Evolutionary conservation across 2,329 filamentous ascomycete species (phyloP), one percentile per base, ranked within the genome.

Genomic region (Colletotrichum limetticola): DNA sequence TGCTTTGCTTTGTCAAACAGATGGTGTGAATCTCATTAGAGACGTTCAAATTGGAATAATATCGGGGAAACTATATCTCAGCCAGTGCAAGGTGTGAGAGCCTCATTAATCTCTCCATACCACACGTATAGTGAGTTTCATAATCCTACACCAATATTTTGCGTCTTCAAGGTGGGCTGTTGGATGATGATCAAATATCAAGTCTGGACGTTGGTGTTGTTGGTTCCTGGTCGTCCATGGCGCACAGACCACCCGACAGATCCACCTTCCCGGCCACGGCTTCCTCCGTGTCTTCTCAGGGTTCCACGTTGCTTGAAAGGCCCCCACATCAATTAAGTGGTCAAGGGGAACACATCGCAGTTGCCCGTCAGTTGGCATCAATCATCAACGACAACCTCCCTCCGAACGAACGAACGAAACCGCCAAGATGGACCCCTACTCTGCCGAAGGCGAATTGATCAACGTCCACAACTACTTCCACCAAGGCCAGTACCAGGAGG

Each of bases 401-500:
- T 24, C 32, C 8, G 37, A 42, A 26, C 53, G 53, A 42, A 26
- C 53, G 24, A 22, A 58, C 70, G 46, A 53, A 74, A 77, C 74
- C 76, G 75, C 78, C 81, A 83, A 76, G 49, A 93, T 93, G 91
- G 91, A 93, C 82, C 91, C 91, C 76, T 93, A 91, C 82, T 92
- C 91, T 60, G 88, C 91, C 76, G 91, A 93, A 83, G 91, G 91
- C 84, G 91, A 93, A 85, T 85, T 93, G 78, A 89, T 93, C 82
- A 93, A 92, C 84, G 89, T 93, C 76, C 90, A 92, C 85, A 92
- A 90, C 83, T 83, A 90, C 84, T 93, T 93, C 85, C 89, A 92
- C 82, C 90, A 92, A 83, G 95, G 94, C 80, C 95, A 97, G 87
- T 98, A 94, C 88, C 90, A 94, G 80, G 88, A 92, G 80, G 95